phyloP scores from a whole-genome alignment of 2,329 filamentous ascomycete species.

The Cadophora sp. region DNA sequence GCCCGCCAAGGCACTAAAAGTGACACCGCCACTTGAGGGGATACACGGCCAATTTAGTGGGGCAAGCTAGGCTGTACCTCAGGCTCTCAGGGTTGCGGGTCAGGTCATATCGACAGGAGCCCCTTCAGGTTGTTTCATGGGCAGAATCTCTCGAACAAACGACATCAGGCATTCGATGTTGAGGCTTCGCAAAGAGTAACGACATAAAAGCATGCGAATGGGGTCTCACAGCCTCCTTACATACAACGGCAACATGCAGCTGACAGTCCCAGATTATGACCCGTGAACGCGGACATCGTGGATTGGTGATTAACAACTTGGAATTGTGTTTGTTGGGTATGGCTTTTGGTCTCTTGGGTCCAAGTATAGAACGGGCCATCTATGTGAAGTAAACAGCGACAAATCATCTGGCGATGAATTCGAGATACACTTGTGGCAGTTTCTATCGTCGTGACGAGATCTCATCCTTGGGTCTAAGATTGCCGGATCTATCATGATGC shows the following conservation, averaged over 20 bases:
- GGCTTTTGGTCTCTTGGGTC: not conserved
- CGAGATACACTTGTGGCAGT: not conserved
- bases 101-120: not conserved
- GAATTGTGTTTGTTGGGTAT: not conserved
- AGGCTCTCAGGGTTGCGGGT: not conserved
- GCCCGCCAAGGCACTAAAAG: too few relatives aligned
- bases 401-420: not conserved
- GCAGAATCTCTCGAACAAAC: not conserved
- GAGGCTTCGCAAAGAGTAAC: not conserved
- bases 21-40: too few relatives aligned
- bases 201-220: not conserved
- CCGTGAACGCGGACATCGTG: not conserved
- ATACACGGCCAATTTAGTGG: not conserved
- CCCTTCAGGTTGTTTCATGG: not conserved
- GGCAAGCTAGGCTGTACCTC: not conserved
- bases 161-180: not conserved
- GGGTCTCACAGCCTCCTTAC: not conserved
- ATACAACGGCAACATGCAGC: not conserved
- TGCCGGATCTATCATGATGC: not conserved
- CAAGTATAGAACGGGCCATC: not conserved
- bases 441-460: not conserved
- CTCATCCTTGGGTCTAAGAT: not conserved
- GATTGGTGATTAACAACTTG: not conserved
- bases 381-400: not conserved
- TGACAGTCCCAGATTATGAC: not conserved